Conservation (phyloP, 768 basidiomycete species). For the Kwoniella newhampshirensis region DNA sequence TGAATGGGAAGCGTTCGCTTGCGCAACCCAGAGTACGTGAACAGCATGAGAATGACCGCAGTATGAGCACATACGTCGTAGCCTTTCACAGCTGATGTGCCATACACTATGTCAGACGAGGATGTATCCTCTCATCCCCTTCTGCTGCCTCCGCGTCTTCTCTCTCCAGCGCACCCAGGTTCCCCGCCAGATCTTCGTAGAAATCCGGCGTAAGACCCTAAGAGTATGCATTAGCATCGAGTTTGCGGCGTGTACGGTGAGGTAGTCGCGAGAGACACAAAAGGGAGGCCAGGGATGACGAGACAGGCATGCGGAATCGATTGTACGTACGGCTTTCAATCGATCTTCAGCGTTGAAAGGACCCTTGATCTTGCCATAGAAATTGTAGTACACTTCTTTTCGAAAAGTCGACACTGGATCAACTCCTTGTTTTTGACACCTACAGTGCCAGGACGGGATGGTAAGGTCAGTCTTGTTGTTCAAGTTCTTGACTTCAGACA, state of each 20-base stretch:
- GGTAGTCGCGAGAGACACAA: neutral
- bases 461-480: neutral
- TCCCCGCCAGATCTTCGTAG: slow-evolving; percentile 68
- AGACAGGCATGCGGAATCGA: no score
- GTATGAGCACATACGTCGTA: no score
- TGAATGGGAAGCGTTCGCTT: no score
- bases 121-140: slow-evolving; percentile 36
- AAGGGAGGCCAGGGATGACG: neutral
- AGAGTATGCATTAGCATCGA: no score
- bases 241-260: no score
- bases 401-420: slow-evolving; percentile 70
- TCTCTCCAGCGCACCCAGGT: slow-evolving; percentile 3
- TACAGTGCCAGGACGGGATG: slow-evolving; percentile 3
- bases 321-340: slow-evolving; percentile 63
- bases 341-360: slow-evolving; percentile 78
- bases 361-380: slow-evolving; percentile 65
- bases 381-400: slow-evolving; percentile 67
- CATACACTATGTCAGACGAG: slow-evolving; percentile 16
- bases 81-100: no score
- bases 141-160: slow-evolving; percentile 9
- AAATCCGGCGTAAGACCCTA: slow-evolving; percentile 65
- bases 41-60: no score
- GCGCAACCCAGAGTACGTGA: no score
- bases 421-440: slow-evolving; percentile 28
- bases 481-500: slow-evolving; percentile 40